A percentile compares a stretch with the other conserved stretches of the same genome.
Conservation (phyloP, 352 stramenopile species). For the Phytopythium montanum region DNA sequence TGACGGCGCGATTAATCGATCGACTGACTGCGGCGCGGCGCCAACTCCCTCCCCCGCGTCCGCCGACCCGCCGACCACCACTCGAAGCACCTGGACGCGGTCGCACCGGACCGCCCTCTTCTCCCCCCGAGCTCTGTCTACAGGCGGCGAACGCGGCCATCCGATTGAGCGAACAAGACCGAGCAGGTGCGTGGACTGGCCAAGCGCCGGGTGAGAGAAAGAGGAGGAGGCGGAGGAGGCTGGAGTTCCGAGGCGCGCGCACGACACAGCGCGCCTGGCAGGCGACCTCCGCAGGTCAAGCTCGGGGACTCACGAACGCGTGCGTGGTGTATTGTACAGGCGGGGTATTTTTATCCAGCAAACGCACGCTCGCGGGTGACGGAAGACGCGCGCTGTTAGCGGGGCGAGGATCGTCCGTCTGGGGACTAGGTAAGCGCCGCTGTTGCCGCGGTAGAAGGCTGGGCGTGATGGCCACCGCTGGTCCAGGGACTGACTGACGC, state of each 20-base stretch:
- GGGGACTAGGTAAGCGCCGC: neutral
- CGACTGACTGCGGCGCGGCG: neutral
- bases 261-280: too few species aligned
- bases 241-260: too few species aligned
- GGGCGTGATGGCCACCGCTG: too few species aligned
- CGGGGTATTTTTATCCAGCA: conserved; percentile 1
- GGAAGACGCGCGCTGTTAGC: neutral
- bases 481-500: neutral
- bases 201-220: neutral
- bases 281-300: neutral
- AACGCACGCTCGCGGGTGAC: neutral
- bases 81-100: neutral
- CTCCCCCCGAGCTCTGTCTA: too few species aligned
- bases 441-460: neutral
- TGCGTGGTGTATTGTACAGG: neutral
- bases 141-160: too few species aligned
- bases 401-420: neutral
- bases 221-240: neutral
- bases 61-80: neutral
- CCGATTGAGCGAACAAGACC: too few species aligned
- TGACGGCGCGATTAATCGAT: neutral
- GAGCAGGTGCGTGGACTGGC: neutral
- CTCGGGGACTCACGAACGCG: neutral
- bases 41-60: neutral
- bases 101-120: neutral